Percentiles rank a stretch among this genome's conserved stretches.
Conservation (phyloP, 805 yeast species). For the Ogataea ganodermae region DNA sequence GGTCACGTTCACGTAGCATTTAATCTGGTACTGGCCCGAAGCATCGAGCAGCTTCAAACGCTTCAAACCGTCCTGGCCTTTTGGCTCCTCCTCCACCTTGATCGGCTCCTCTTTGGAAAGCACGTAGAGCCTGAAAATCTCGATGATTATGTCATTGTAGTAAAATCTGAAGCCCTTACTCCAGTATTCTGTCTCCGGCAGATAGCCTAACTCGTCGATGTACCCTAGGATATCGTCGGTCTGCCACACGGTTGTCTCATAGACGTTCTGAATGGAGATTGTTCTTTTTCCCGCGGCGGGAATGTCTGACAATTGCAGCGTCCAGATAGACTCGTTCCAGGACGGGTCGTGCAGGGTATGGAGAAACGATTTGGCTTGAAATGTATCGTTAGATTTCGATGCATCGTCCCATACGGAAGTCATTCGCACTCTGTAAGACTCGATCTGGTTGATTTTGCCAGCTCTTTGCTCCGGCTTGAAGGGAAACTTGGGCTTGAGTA, state of each 20-base stretch:
- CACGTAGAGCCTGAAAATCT: conserved; percentile 50
- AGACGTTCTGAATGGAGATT: conserved; percentile 65
- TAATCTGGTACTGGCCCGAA: conserved; percentile 59
- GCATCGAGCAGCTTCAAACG: conserved; percentile 41
- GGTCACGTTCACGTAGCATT: conserved; percentile 69
- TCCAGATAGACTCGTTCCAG: conserved; percentile 49
- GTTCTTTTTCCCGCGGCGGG: conserved; percentile 74
- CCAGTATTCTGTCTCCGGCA: conserved; percentile 61
- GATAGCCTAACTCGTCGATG: conserved; percentile 71
- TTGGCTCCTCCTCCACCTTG: conserved; percentile 10
- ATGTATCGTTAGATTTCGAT: not conserved
- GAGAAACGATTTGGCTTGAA: conserved; percentile 21
- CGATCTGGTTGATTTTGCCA: conserved; percentile 59
- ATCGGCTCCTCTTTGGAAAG: conserved; percentile 29
- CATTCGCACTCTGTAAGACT: conserved; percentile 54
- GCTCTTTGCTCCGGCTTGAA: conserved; percentile 56
- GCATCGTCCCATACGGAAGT: conserved; percentile 45
- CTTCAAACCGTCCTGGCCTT: not conserved
- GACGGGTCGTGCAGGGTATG: conserved; percentile 13
- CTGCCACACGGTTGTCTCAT: conserved; percentile 57
- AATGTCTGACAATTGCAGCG: conserved; percentile 65
- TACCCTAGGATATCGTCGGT: conserved; percentile 47
- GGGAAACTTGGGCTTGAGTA: conserved; percentile 51
- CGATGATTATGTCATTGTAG: conserved; percentile 61
- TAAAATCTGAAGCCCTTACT: conserved; percentile 61